Base-by-base conservation (phyloP, 2,329 filamentous ascomycete species). In the Fusarium dimerum region DNA sequence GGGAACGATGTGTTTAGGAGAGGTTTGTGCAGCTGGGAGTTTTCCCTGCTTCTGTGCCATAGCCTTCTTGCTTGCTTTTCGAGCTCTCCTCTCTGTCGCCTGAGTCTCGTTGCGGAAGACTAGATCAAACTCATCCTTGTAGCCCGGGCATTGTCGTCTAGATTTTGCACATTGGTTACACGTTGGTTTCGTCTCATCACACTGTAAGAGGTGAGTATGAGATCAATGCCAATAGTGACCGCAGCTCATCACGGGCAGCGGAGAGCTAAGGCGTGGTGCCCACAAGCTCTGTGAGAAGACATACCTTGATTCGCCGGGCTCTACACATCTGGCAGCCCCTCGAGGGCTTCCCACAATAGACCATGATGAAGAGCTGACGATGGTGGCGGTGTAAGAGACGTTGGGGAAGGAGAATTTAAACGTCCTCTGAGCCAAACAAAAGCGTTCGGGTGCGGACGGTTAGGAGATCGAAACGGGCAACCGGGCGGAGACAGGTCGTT, bases 241-340 rank as follows among this genome's bases (percentile, higher is more conserved):
- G n/a, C n/a, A n/a, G n/a, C n/a, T n/a, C n/a, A n/a, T n/a, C n/a
- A n/a, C n/a, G n/a, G n/a, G n/a, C n/a, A n/a, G n/a, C n/a, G n/a
- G n/a, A n/a, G n/a, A n/a, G n/a, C n/a, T n/a, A n/a, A n/a, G n/a
- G n/a, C n/a, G n/a, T n/a, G n/a, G n/a, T n/a, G n/a, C n/a, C n/a
- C n/a, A n/a, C 39, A 17, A 32, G 17, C 17, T 32, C 38, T 36
- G 43, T 39, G 30, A 44, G 29, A 38, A 17, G 38, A 60, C 77
- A 57, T 77, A 88, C 87, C 80, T 90, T 90, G 67, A 90, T 90
- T 62, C 87, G 80, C 59, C 87, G 79, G 36, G 81, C 87, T 67
- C 87, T 82, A 68, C 87, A 90, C 82, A 87, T 89, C 73, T 88
- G 86, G 64, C 87, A 90, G 63, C 86, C 87, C 72, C 78, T 74